phyloP scores from a whole-genome alignment of 2,329 filamentous ascomycete species.

The Aspergillus fumigatus region DNA sequence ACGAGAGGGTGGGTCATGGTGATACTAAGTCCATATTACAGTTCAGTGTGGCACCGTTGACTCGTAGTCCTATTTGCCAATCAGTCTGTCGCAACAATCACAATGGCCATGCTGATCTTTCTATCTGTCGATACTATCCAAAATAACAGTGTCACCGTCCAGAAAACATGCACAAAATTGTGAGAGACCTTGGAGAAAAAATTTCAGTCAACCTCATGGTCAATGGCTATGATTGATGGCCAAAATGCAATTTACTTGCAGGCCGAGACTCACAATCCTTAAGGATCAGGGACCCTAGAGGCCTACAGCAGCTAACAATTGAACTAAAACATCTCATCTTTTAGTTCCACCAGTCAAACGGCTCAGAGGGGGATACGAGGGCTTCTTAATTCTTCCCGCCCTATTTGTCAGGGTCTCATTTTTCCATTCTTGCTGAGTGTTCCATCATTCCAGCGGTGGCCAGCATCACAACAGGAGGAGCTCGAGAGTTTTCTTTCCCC shows the following conservation, averaged over 20 bases:
- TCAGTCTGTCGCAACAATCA: neutral
- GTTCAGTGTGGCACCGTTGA: conserved; percentile 6
- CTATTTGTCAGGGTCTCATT: neutral
- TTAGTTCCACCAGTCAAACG: neutral
- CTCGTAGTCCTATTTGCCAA: neutral
- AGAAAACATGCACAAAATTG: neutral
- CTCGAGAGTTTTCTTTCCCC: neutral
- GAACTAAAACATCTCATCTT: neutral
- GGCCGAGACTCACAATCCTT: neutral
- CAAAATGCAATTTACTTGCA: no score
- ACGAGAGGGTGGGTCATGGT: neutral
- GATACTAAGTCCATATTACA: neutral
- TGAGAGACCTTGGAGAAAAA: neutral
- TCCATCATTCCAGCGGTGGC: neutral
- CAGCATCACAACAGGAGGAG: neutral
- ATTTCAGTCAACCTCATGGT: neutral
- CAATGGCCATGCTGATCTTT: neutral
- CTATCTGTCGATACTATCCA: neutral
- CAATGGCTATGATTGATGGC: no score
- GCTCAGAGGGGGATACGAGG: neutral
- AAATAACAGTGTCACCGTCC: neutral
- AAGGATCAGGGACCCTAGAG: neutral
- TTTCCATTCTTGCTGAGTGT: neutral
- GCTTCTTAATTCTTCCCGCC: no score
- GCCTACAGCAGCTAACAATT: neutral